These are phyloP conservation scores for Penicillium expansum DNA, from an alignment of 2,329 filamentous ascomycete genomes.

Conservation along the genomic window DNA sequence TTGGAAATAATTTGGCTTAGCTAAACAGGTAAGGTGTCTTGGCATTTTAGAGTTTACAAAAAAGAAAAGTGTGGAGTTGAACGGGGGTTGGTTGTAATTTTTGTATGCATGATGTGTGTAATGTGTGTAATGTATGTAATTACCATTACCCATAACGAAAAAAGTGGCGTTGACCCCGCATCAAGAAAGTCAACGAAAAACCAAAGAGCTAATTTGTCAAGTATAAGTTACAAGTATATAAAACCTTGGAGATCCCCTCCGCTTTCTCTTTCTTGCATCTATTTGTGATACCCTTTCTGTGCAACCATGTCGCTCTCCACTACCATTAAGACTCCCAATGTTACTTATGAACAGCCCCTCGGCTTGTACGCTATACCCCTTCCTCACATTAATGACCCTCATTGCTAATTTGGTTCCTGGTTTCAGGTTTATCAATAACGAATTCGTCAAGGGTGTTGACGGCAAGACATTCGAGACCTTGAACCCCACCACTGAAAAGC, in stretches of 20 bases:
- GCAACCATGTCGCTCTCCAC: slow-evolving; percentile 38
- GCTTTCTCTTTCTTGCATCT: not conserved
- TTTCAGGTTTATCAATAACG: slow-evolving; percentile 44
- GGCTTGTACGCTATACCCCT: slow-evolving; percentile 33
- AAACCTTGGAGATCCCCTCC: not conserved
- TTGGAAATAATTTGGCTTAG: too few species aligned
- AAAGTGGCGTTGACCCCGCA: not conserved
- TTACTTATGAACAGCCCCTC: slow-evolving; percentile 44
- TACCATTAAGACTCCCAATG: slow-evolving; percentile 40
- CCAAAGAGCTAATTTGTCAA: not conserved
- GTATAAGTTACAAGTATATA: not conserved
- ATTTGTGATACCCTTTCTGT: slow-evolving; percentile 8
- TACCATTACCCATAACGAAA: not conserved
- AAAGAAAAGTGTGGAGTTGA: too few species aligned
- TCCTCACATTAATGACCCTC: not conserved
- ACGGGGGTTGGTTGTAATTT: too few species aligned
- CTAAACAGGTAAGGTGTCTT: too few species aligned
- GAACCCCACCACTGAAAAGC: slow-evolving; percentile 81
- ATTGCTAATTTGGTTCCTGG: slow-evolving; percentile 67
- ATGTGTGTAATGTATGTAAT: too few species aligned
- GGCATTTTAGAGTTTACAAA: too few species aligned
- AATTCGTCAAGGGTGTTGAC: slow-evolving; percentile 74
- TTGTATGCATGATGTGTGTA: too few species aligned
- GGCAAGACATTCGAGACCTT: slow-evolving; percentile 90
- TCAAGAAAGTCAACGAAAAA: not conserved